Percentiles rank a stretch among this genome's conserved stretches.
phyloP scores from a whole-genome alignment of 441 rosid species.

The Geranium incanum region DNA sequence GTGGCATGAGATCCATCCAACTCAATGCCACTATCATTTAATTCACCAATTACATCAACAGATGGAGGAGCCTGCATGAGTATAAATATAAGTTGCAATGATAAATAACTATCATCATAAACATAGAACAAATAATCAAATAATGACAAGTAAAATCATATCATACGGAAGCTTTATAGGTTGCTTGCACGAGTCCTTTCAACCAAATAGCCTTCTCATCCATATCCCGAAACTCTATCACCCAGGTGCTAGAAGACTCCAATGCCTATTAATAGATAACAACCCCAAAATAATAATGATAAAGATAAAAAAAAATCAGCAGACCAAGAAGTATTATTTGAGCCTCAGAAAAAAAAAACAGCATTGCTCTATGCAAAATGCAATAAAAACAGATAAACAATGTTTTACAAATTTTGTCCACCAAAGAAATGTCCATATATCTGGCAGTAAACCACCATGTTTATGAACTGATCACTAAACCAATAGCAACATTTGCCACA shows the following conservation, averaged over 20 bases:
- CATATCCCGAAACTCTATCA: conserved; percentile 68
- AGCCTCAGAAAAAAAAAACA: conserved; percentile 1
- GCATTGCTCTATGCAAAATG: neutral
- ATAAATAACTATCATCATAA: conserved; percentile 14
- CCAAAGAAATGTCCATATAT: neutral
- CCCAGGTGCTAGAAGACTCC: conserved; percentile 93
- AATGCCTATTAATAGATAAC: conserved; percentile 45
- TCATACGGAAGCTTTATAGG: conserved; percentile 93
- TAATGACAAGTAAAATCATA: conserved; percentile 6
- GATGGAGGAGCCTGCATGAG: conserved; percentile 60
- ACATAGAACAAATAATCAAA: neutral
- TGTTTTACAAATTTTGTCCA: neutral
- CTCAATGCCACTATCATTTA: conserved; percentile 33
- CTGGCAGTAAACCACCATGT: neutral
- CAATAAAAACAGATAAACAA: neutral
- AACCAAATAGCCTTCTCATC: conserved; percentile 79
- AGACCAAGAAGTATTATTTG: neutral
- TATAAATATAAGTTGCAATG: conserved; percentile 19
- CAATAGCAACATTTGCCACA: neutral
- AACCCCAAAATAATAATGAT: neutral
- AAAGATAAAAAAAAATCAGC: neutral
- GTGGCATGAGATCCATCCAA: conserved; percentile 35
- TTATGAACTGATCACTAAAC: neutral
- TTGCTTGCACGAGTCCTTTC: conserved; percentile 81
- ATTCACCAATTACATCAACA: conserved; percentile 57